phyloP scores from a whole-genome alignment of 106 monocot species.

The Acorus calamus region DNA sequence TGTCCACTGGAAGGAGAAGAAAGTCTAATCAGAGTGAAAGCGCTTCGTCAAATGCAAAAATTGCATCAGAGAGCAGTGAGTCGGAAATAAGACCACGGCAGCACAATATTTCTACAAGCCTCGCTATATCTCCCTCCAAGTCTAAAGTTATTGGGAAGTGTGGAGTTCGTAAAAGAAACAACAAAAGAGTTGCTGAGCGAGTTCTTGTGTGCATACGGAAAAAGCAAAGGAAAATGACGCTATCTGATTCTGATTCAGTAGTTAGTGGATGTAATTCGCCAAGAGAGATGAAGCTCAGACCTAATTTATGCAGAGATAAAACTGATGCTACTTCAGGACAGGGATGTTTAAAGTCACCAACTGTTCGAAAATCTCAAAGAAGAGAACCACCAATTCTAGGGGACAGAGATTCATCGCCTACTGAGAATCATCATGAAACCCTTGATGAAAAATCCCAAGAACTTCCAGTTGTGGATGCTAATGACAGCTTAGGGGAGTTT shows the following conservation, averaged over 20 bases:
- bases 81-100: conserved; percentile 57
- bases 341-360: conserved; percentile 22
- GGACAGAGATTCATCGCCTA: conserved; percentile 15
- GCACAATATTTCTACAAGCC: conserved; percentile 15
- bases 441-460: conserved; percentile 25
- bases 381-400: conserved; percentile 24
- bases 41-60: conserved; percentile 74
- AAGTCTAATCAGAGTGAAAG: conserved; percentile 66
- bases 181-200: conserved; percentile 80
- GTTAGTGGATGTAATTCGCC: conserved; percentile 29
- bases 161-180: conserved; percentile 42
- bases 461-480: conserved; percentile 19
- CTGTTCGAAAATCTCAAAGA: conserved; percentile 30
- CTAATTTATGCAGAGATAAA: conserved; percentile 34
- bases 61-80: conserved; percentile 72
- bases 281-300: conserved; percentile 50
- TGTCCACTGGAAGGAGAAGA: conserved; percentile 30
- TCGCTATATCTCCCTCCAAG: conserved; percentile 38
- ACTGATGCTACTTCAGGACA: conserved; percentile 37
- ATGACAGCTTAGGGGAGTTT: conserved; percentile 54
- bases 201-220: conserved; percentile 69
- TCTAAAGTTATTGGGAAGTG: conserved; percentile 30
- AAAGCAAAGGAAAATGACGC: conserved; percentile 49
- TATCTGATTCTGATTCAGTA: conserved; percentile 62
- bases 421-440: conserved; percentile 24